Evolutionary conservation across 805 yeast genomes (phyloP), one percentile per base, ranked within the genome.

Genomic region (Diddensiella caesifluorescens): DNA sequence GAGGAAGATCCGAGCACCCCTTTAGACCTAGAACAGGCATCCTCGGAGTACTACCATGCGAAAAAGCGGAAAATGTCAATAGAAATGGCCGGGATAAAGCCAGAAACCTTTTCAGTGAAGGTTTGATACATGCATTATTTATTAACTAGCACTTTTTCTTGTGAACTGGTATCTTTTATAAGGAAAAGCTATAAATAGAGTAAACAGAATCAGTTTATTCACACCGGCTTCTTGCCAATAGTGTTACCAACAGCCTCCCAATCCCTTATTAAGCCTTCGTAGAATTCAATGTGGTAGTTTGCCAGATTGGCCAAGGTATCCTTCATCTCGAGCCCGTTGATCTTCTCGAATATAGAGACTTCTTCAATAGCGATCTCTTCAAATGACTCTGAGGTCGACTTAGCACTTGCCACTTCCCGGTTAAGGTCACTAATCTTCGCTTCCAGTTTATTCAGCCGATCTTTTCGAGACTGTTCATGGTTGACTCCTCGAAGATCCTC

Each of bases 281-380:
- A 90, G 56, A 84, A 87, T 21, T 73, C 71, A 42, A 85, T 77
- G 61, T 90, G 83, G 47, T 77, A 77, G 50, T 83, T 83, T 38
- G 95, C 83, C 44, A 90, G 67, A n/a, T 74, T 73, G 5, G 77
- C 67, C 64, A 90, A 70, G 1, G 94, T 74, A 22, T 72, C 70
- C 55, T 81, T 80, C 59, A 89, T 70, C 62, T 90, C 97, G 27
- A 71, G 69, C 22, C 85, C 76, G 62, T 88, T 88, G 48, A 86
- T 83, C 19, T 70, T 72, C 53, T 90, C 95, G 70, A 94, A 90
- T 48, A 80, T 67, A 22, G 69, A 65, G 28, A 78, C 70, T 54
- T 78, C 84, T 50, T 74, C 71, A 28, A 73, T 51, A 2, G 79
- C 73, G 42, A 75, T 74, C 45, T 74, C 73, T 49, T 78, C 83